Base-by-base conservation (phyloP, 176 grass and related monocot genomes). In the Thalia dealbata region DNA sequence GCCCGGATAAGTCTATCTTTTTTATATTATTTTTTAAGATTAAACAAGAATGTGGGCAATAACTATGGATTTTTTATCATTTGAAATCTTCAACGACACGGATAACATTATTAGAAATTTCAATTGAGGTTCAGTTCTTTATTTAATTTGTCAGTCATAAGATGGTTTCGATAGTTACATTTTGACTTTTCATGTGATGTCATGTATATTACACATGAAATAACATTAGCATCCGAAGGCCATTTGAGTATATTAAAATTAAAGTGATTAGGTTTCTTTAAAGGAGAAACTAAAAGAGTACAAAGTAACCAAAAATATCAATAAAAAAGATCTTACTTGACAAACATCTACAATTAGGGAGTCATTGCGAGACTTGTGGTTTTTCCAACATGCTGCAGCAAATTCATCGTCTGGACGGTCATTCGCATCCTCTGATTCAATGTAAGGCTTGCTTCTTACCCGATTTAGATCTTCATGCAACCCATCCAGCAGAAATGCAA, bases 391-490 rank as follows among this genome's bases (percentile, higher is more conserved):
- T 81, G 91, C 95, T 78, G 93, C 83, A 72, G 90, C 87, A 69
- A 99, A 84, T 74, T 86, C 84, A 61, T 86, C 85, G 84, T 99
- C 95, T 74, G 81, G 90, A 76, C 81, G 79, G 56, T 86, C 95
- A 91, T 93, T 79, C 10, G 87, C 80, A 88, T 99, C 90, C 83
- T 88, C 87, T 81, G 84, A 82, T 84, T 99, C 95, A 79, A 99
- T 99, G 81, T 99, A 99, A 66, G 95, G 95, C 79, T 99, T 99
- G 60, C 83, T 91, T 81, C 82, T 99, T 52, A 99, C 95, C 18
- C 95, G 90, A 59, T 99, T 99, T 38, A 99, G 85, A 99, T 99
- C 95, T 99, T 99, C 95, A 67, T 99, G 95, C 67, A 99, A 74
- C 41, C 95, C 95, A 91, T 99, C 95, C 85, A 99, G 81, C 46